Conservation (phyloP, 768 basidiomycete species). For the Collybiopsis luxurians region DNA sequence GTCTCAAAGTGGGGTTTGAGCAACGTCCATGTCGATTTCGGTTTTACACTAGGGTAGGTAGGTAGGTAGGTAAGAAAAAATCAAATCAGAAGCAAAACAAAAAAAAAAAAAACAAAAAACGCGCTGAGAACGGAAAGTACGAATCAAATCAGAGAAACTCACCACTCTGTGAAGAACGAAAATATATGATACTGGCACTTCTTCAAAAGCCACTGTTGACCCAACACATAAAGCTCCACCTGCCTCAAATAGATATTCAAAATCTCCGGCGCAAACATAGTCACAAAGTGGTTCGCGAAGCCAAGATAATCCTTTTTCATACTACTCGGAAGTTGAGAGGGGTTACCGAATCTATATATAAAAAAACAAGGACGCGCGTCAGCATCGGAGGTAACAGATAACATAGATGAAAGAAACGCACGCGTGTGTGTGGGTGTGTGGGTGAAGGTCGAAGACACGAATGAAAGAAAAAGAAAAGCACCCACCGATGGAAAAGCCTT, state of each 20-base stretch:
- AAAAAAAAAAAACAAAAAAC: no score
- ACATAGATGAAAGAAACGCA: no score
- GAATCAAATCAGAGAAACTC: constrained; percentile 17
- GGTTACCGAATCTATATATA: constrained; percentile 69
- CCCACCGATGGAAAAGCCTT: constrained; percentile 71
- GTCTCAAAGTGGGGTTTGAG: constrained; percentile 83
- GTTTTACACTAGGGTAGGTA: constrained; percentile 69
- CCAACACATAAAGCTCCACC: constrained; percentile 71
- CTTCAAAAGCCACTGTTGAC: constrained; percentile 75
- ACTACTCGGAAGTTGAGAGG: constrained; percentile 76
- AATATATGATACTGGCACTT: constrained; percentile 85
- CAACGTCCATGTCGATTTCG: constrained; percentile 85
- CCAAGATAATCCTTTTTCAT: constrained; percentile 64
- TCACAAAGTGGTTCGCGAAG: constrained; percentile 78
- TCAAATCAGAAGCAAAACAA: no score
- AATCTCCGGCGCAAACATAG: constrained; percentile 82
- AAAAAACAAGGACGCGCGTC: no score
- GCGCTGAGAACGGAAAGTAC: not conserved
- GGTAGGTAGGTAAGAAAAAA: no score
- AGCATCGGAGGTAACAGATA: no score
- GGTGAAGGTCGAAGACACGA: not conserved
- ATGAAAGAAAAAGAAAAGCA: not conserved
- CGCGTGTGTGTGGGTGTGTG: no score
- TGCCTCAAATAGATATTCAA: constrained; percentile 73
- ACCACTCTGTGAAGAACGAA: constrained; percentile 89